Base-by-base conservation (phyloP, 2,329 filamentous ascomycete species). In the Colletotrichum scovillei region DNA sequence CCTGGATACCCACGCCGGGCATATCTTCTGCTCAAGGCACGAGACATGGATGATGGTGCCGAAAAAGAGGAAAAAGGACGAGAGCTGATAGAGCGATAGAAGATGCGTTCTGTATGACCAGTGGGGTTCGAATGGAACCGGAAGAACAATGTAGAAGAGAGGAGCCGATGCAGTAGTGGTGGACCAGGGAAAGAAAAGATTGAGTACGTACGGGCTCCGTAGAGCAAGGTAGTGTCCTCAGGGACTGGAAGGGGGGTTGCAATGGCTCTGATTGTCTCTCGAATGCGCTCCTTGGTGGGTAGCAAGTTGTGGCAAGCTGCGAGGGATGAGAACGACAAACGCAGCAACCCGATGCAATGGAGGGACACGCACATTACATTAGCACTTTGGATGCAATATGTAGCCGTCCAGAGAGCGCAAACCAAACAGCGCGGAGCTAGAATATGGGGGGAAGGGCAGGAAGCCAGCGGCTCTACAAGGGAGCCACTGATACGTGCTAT, bases 101-200 rank as follows among this genome's bases (percentile, higher is more conserved):
- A 35, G 59, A 52, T 65, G 70, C 55, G 62, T 73, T 60, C 63
- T 73, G 59, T 65, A 46, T 58, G 67, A 63, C 53, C 16, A 28
- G 69, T 35, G 69, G 59, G 52, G 59, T 53, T 64, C n/a, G 30
- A 30, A 53, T 63, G 49, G 38, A 22, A 24, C 32, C 24, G 32
- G 55, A 62, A 35, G 22, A 57, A 65, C 49, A 26, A 59, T 59
- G 49, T 32, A 59, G 52, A 46, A 65, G 22, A 30, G 69, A 57
- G 64, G 64, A 57, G 52, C 26, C 28, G 32, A 28, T 63, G 22
- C 64, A 53, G 26, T n/a, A 19, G 64, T 55, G 14, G 35, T 14
- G 60, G 60, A 64, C 38, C 35, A 35, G 67, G 59, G 24, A 26
- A 32, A 42, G 14, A 52, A 24, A 52, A 32, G 42, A 19, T 16